phyloP scores from a whole-genome alignment of 1,284 basidiomycete species.

The Ustilago curta region DNA sequence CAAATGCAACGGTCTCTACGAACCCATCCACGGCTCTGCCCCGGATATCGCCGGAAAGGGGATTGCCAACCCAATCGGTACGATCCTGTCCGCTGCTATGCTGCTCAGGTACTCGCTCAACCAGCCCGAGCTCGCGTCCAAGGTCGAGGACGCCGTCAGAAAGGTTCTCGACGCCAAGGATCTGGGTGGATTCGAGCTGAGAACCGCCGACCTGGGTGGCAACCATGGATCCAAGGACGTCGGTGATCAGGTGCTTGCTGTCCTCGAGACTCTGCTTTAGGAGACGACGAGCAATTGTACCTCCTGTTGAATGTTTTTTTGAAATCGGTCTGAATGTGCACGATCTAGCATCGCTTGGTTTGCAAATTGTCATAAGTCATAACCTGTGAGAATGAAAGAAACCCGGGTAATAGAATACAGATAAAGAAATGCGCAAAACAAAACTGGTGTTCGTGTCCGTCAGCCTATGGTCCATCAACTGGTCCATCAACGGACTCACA shows the following conservation, averaged over 20 bases:
- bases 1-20: conserved; percentile 85
- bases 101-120: conserved; percentile 94
- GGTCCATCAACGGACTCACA: too few species aligned
- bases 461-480: too few species aligned
- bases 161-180: conserved; percentile 83
- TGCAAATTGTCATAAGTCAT: too few species aligned
- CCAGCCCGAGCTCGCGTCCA: conserved; percentile 78
- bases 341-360: too few species aligned
- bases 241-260: conserved; percentile 85
- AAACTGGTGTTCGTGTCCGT: background rate
- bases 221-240: conserved; percentile 80
- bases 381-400: background rate
- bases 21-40: conserved; percentile 82
- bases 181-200: conserved; percentile 80
- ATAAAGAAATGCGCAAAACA: conserved; percentile 1
- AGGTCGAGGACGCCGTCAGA: conserved; percentile 88
- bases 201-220: conserved; percentile 91
- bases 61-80: conserved; percentile 96
- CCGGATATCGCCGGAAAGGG: conserved; percentile 95
- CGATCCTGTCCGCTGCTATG: conserved; percentile 95
- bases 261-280: conserved; percentile 76
- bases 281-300: too few species aligned
- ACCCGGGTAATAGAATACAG: conserved; percentile 10
- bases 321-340: too few species aligned
- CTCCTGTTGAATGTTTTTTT: too few species aligned